Evolutionary conservation across 2,329 filamentous ascomycete species (phyloP).

Genomic region (Monascus ruber): DNA sequence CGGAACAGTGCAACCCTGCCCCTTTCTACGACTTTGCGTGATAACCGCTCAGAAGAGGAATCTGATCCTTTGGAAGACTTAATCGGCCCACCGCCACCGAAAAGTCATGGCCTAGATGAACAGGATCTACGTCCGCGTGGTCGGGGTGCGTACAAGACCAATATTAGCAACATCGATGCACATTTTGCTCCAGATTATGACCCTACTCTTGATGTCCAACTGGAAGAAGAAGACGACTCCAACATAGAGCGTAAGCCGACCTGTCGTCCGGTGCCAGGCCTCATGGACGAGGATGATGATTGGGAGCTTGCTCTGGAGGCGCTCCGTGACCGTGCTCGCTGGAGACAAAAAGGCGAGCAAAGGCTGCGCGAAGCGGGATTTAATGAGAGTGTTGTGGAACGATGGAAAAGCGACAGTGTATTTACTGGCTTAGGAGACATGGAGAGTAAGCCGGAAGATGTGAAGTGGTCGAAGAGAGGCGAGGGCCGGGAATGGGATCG

Average conservation of each 20-base stretch:
- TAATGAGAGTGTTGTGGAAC: constrained; percentile 59
- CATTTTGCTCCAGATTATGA: constrained; percentile 62
- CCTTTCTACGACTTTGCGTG: neutral
- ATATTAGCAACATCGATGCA: constrained; percentile 59
- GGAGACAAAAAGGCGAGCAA: constrained; percentile 63
- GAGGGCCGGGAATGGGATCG: constrained; percentile 58
- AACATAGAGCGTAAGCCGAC: constrained; percentile 42
- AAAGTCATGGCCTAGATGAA: constrained; percentile 24
- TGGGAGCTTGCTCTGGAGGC: constrained; percentile 76
- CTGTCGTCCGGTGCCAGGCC: constrained; percentile 28
- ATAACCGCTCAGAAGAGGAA: constrained; percentile 15
- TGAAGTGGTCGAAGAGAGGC: constrained; percentile 61
- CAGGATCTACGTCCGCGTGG: constrained; percentile 49
- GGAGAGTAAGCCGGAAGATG: constrained; percentile 55
- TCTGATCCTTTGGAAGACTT: constrained; percentile 67
- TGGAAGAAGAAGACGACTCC: constrained; percentile 42
- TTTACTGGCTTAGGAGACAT: constrained; percentile 34
- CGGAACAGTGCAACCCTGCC: neutral
- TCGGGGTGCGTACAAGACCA: constrained; percentile 51
- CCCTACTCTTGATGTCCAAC: constrained; percentile 35
- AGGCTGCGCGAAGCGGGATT: constrained; percentile 69
- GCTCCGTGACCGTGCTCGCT: constrained; percentile 66
- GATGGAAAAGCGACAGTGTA: constrained; percentile 55
- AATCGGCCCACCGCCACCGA: constrained; percentile 58
- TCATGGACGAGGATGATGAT: constrained; percentile 46